phyloP scores from a whole-genome alignment of 2,329 filamentous ascomycete genomes.

The Colletotrichum sp. region DNA sequence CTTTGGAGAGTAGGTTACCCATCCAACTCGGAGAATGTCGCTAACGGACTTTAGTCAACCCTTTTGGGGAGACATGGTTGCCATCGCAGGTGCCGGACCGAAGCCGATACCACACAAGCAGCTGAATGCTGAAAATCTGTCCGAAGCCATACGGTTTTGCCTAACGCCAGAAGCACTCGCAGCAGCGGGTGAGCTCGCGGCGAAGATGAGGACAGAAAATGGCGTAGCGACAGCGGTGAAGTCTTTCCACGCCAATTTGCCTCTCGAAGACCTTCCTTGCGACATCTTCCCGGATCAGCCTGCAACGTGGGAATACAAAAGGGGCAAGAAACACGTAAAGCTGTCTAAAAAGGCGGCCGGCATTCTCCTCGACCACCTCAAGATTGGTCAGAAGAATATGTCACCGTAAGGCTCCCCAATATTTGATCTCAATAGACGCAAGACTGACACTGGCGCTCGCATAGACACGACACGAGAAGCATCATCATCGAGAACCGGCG shows the following conservation, averaged over 20 bases:
- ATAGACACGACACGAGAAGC: constrained; percentile 45
- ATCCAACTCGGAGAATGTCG: fast-evolving
- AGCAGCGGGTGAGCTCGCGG: constrained; percentile 35
- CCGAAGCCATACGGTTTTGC: constrained; percentile 38
- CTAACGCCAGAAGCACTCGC: constrained; percentile 32
- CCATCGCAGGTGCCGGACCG: constrained; percentile 44
- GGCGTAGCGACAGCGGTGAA: constrained; percentile 43
- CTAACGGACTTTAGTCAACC: constrained; percentile 32
- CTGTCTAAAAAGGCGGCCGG: constrained; percentile 59
- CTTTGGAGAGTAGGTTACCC: constrained; percentile 36
- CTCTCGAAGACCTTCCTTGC: constrained; percentile 38
- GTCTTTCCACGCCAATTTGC: constrained; percentile 43
- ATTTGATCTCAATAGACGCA: no score
- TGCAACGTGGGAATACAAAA: constrained; percentile 56
- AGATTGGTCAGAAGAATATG: constrained; percentile 35
- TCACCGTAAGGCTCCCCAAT: neutral
- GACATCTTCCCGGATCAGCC: constrained; percentile 46
- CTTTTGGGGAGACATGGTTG: constrained; percentile 50
- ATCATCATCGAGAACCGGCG: constrained; percentile 35
- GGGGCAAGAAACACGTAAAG: constrained; percentile 40
- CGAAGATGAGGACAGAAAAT: constrained; percentile 38
- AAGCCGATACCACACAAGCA: constrained; percentile 39
- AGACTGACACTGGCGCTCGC: fast-evolving
- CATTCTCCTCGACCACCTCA: constrained; percentile 55
- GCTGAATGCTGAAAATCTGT: constrained; percentile 36